Evolutionary conservation across 352 stramenopile species (phyloP), one percentile per base, ranked within the genome.

Genomic region (Phytophthora europaea): DNA sequence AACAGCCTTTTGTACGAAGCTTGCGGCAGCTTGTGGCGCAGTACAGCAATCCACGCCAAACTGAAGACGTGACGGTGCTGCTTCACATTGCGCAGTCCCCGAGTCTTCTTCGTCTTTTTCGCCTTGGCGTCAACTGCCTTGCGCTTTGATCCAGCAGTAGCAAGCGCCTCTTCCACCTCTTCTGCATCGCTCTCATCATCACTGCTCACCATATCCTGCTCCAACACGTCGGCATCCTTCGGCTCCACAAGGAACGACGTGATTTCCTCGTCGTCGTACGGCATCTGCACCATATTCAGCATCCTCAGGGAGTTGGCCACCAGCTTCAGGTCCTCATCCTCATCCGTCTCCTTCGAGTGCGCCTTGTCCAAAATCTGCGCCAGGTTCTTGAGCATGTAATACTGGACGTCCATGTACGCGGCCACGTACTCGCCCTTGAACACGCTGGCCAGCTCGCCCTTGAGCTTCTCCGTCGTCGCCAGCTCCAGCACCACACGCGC

Each of bases 1-100:
- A 99, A 80, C 16, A 99, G 89, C 62, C 93, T 90, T 57, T 97
- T 97, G 85, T 99, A 98, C 28, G 87, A 79, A 52, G 85, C 75
- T 20, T 84, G 79, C 5, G 88, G 85, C 48, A 95, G 65, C n/a
- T 80, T 82, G 71, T 96, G 87, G 31, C 90, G 87, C 28, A 96
- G 76, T 31, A 93, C 57, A 4, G 89, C 87, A 67, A 95, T 89
- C 91, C 88, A 97, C 56, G 83, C 89, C 72, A 87, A 78, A 66
- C 85, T 96, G 75, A 94, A 96, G 18, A 81, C 84, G 61, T 93
- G 76, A 38, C 85, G 82, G 72, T 94, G 87, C 61, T 91, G 87
- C 64, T 94, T 94, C 31, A 94, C 65, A 43, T 76, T 91, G 58
- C 80, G 78, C 20, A 94, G 70, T 26, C 85, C 85, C 33, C 75